Percentiles rank a stretch among this genome's conserved stretches.
These are phyloP conservation scores for Eragrostis curvula DNA, from an alignment of 176 grass and related monocot genomes.

Conservation along the genomic window DNA sequence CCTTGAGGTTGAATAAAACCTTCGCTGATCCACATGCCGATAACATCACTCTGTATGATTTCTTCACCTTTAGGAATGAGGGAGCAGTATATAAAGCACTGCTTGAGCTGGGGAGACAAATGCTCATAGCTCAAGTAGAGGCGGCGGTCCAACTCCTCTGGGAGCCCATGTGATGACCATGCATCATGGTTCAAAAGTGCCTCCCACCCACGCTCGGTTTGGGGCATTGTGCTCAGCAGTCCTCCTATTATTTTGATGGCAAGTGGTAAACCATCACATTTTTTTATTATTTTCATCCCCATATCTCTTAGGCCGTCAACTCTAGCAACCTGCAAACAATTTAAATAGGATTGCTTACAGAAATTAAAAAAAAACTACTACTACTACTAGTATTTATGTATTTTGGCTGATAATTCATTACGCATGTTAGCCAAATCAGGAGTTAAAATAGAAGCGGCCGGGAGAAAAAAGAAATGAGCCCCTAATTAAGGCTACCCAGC, in stretches of 20 bases:
- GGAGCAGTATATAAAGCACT: conserved; percentile 40
- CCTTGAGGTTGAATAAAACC: background rate
- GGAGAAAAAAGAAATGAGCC: too few relatives aligned
- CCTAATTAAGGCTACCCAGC: too few relatives aligned
- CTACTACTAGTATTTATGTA: too few relatives aligned
- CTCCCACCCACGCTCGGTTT: conserved; percentile 8
- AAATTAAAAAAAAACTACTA: too few relatives aligned
- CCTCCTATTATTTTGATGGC: conserved; percentile 28
- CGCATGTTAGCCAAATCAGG: too few relatives aligned
- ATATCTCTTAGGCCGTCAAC: conserved; percentile 10
- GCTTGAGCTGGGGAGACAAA: conserved; percentile 4
- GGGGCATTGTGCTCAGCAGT: background rate
- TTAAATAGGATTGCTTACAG: too few relatives aligned
- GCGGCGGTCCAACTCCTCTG: background rate
- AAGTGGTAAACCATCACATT: conserved; percentile 39
- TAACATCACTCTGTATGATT: too few relatives aligned
- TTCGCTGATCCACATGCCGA: conserved; percentile 36
- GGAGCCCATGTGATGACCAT: conserved; percentile 3
- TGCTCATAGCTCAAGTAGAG: conserved; percentile 32
- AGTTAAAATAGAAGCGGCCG: too few relatives aligned
- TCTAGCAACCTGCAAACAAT: background rate
- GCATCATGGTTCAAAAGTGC: conserved; percentile 1
- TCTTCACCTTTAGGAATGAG: conserved; percentile 17
- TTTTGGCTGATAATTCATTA: too few relatives aligned
- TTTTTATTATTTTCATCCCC: conserved; percentile 16